Evolutionary conservation across 441 rosid species (phyloP).

Genomic region (Gossypium lobatum): DNA sequence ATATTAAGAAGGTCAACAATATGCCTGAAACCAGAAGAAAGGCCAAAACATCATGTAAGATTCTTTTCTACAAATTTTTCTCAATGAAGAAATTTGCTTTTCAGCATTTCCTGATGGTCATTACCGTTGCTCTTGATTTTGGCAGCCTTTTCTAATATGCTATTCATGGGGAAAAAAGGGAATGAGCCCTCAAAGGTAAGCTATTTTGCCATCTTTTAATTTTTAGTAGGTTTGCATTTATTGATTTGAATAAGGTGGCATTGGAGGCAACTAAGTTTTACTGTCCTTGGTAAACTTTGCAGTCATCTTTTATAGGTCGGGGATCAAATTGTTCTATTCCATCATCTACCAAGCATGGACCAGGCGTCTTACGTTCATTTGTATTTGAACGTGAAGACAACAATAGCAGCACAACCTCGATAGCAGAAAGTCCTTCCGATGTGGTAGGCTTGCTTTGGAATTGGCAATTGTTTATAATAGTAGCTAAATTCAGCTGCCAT

Average conservation of each 20-base stretch:
- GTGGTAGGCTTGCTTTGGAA: conserved; percentile 34
- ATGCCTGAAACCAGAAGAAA: conserved; percentile 54
- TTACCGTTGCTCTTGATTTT: conserved; percentile 4
- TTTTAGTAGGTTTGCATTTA: too few species aligned
- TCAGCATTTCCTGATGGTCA: neutral
- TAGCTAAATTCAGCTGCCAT: neutral
- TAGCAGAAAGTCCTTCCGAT: conserved; percentile 50
- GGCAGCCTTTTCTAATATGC: conserved; percentile 52
- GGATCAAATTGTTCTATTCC: conserved; percentile 44
- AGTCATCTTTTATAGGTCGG: conserved; percentile 78
- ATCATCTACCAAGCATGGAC: conserved; percentile 51
- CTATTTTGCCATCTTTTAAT: conserved; percentile 7
- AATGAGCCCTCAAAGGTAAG: conserved; percentile 56
- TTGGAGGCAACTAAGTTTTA: neutral
- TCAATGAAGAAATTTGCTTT: neutral
- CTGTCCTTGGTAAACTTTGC: conserved; percentile 30
- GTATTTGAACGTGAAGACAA: conserved; percentile 79
- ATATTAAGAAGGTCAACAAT: conserved; percentile 63
- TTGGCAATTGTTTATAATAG: neutral
- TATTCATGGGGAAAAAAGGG: conserved; percentile 39
- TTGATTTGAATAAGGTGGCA: neutral
- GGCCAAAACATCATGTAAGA: conserved; percentile 62
- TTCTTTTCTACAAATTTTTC: conserved; percentile 11
- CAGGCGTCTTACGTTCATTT: conserved; percentile 52
- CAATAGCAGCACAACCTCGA: conserved; percentile 40